phyloP scores from a whole-genome alignment of 371 early-diverging fungal species.

The Globomyces sp. region DNA sequence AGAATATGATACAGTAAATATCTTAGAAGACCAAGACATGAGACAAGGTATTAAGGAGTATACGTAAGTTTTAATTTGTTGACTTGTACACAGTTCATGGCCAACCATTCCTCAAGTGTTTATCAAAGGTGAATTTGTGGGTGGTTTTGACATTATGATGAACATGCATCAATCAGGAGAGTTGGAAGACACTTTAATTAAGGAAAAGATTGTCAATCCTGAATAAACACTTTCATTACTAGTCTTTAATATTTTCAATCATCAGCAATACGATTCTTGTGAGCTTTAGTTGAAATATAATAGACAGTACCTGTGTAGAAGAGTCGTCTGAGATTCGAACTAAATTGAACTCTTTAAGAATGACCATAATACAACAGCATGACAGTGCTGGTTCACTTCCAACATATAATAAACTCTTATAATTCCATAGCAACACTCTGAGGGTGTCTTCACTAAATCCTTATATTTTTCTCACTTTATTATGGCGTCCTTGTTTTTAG shows the following conservation, averaged over 20 bases:
- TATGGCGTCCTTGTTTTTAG: conserved; percentile 43
- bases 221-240: no score
- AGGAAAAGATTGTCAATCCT: conserved; percentile 68
- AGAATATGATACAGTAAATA: conserved; percentile 77
- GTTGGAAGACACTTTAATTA: conserved; percentile 77
- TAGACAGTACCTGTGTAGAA: no score
- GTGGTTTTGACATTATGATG: conserved; percentile 94
- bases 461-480: conserved; percentile 26
- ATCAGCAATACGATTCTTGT: no score
- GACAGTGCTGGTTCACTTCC: no score
- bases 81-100: conserved; percentile 56
- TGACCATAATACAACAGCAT: no score
- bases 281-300: no score
- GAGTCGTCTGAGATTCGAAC: no score
- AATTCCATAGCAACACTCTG: neutral
- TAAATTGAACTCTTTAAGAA: no score
- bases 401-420: neutral
- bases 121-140: conserved; percentile 94
- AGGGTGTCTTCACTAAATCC: neutral
- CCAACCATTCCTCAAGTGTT: conserved; percentile 99
- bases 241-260: no score
- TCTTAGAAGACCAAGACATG: conserved; percentile 85
- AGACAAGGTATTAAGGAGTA: conserved; percentile 93
- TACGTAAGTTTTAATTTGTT: conserved; percentile 36
- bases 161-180: conserved; percentile 91